phyloP scores from a whole-genome alignment of 352 stramenopile species.

The Elongisporangium senticosum region DNA sequence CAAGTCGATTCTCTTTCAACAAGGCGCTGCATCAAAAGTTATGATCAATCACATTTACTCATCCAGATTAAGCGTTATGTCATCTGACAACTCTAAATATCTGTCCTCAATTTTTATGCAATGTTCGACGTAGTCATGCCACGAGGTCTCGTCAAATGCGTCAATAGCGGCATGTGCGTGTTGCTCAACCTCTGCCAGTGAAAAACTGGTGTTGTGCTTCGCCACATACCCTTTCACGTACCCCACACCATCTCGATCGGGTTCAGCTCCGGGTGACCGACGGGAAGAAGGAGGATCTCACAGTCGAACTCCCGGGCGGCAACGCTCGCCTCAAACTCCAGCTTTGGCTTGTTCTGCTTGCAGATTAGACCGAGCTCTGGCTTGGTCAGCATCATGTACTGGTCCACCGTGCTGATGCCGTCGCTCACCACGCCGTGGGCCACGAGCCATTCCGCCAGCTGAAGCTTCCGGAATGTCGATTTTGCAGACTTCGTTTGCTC shows the following conservation, averaged over 20 bases:
- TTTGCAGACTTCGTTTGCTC: conserved; percentile 7
- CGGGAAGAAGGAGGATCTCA: conserved; percentile 8
- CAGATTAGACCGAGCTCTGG: conserved; percentile 2
- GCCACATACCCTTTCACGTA: conserved; percentile 13
- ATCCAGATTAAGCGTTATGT: not conserved
- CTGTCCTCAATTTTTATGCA: conserved; percentile 13
- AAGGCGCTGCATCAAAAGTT: not conserved
- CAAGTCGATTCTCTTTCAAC: too few species aligned
- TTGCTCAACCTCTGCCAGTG: conserved; percentile 12
- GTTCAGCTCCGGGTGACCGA: conserved; percentile 15
- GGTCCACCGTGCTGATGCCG: not conserved
- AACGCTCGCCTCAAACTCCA: not conserved
- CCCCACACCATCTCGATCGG: conserved; percentile 17
- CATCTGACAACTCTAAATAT: conserved; percentile 2
- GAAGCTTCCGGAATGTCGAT: conserved; percentile 4
- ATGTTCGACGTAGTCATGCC: conserved; percentile 10
- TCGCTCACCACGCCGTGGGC: not conserved
- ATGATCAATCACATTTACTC: conserved; percentile 1
- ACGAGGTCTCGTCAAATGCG: conserved; percentile 6
- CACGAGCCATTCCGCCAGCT: conserved; percentile 10
- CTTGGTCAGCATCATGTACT: conserved; percentile 1
- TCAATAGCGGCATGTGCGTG: conserved; percentile 6
- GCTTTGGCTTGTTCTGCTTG: conserved; percentile 8
- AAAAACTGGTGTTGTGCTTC: conserved; percentile 11
- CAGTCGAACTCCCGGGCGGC: conserved; percentile 5